phyloP scores from a whole-genome alignment of 1,284 basidiomycete genomes.

The Pseudozyma tsukubaensis region DNA sequence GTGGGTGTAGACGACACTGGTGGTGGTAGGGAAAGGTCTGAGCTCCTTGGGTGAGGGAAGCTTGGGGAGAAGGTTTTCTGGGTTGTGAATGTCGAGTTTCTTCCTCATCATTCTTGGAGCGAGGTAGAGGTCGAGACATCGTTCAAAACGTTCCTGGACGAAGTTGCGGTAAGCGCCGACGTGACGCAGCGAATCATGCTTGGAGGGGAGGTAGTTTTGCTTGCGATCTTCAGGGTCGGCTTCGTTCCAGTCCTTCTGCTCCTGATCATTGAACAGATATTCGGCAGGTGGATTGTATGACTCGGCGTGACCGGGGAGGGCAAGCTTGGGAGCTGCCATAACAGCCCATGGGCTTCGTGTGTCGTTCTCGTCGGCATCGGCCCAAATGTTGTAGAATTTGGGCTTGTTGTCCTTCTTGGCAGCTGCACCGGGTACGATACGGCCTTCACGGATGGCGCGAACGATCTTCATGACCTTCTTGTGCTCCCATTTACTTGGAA shows the following conservation, averaged over 20 bases:
- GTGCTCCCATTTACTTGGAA: constrained; percentile 99
- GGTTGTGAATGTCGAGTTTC: constrained; percentile 70
- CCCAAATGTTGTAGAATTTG: constrained; percentile 91
- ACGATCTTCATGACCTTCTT: constrained; percentile 99
- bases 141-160: constrained; percentile 92
- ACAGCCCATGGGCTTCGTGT: constrained; percentile 41
- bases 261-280: constrained; percentile 90
- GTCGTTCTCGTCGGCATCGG: constrained; percentile 72
- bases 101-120: constrained; percentile 81
- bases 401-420: constrained; percentile 74
- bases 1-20: constrained; percentile 80
- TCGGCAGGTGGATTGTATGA: constrained; percentile 99
- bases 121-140: constrained; percentile 95
- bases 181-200: constrained; percentile 84
- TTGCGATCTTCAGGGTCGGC: constrained; percentile 91
- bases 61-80: constrained; percentile 90
- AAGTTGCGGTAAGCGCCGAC: constrained; percentile 93
- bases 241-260: constrained; percentile 85
- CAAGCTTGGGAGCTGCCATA: constrained; percentile 90
- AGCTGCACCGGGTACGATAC: constrained; percentile 90
- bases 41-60: constrained; percentile 92
- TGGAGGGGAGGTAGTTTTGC: constrained; percentile 87
- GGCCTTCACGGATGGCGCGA: constrained; percentile 93
- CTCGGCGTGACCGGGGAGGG: constrained; percentile 89
- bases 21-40: constrained; percentile 91